Evolutionary conservation across 805 yeast species (phyloP).

Genomic region (Schwanniomyces vanrijiae): DNA sequence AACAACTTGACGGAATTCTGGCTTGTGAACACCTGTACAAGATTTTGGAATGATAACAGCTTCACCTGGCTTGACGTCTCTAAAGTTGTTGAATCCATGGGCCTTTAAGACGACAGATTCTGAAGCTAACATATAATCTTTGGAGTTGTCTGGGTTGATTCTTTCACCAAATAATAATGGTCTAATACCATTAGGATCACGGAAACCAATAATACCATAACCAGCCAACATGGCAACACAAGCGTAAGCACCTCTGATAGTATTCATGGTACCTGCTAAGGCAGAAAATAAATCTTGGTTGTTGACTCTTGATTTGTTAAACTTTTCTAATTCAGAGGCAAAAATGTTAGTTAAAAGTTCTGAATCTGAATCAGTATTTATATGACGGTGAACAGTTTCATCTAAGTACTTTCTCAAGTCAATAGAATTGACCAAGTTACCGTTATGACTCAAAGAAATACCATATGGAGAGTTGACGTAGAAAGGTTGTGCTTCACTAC

Average conservation of each 20-base stretch:
- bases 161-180: slow-evolving; percentile 90
- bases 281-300: slow-evolving; percentile 87
- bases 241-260: slow-evolving; percentile 95
- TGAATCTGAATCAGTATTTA: slow-evolving; percentile 95
- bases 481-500: slow-evolving; percentile 97
- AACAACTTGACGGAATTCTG: slow-evolving; percentile 85
- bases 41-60: slow-evolving; percentile 90
- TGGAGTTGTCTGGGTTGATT: slow-evolving; percentile 58
- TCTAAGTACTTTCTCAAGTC: slow-evolving; percentile 80
- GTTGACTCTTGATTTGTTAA: slow-evolving; percentile 91
- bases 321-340: slow-evolving; percentile 87
- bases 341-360: slow-evolving; percentile 87
- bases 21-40: slow-evolving; percentile 46
- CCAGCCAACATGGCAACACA: slow-evolving; percentile 96
- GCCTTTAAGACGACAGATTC: slow-evolving; percentile 95
- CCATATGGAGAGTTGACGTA: slow-evolving; percentile 98
- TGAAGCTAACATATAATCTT: slow-evolving; percentile 92
- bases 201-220: slow-evolving; percentile 89
- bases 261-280: slow-evolving; percentile 73
- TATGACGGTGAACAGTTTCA: slow-evolving; percentile 93
- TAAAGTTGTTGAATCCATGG: slow-evolving; percentile 74
- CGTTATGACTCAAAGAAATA: slow-evolving; percentile 86
- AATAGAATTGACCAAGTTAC: slow-evolving; percentile 86
- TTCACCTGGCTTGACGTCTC: slow-evolving; percentile 92
- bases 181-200: slow-evolving; percentile 96